Conservation (phyloP, 495 filamentous ascomycete species). For the Talaromyces adpressus region DNA sequence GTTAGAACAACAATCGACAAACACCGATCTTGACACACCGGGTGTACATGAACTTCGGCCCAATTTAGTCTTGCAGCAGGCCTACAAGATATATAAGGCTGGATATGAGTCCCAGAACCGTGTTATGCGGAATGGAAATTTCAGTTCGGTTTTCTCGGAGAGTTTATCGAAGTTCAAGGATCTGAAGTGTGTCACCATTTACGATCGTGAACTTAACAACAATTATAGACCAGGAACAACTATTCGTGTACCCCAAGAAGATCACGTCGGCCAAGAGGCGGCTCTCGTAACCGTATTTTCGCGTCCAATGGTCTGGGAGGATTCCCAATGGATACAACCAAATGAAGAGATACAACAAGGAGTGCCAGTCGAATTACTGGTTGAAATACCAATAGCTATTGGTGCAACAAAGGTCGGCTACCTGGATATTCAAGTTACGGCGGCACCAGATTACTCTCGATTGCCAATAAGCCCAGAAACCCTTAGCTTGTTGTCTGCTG, state of each 20-base stretch:
- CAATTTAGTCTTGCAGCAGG: neutral
- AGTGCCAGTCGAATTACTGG: neutral
- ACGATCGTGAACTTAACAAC: neutral
- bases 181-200: neutral
- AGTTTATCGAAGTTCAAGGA: neutral
- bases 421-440: neutral
- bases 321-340: slow-evolving; percentile 1
- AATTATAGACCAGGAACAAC: neutral
- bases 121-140: neutral
- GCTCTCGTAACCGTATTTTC: slow-evolving; percentile 1
- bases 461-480: neutral
- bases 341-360: neutral
- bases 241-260: neutral
- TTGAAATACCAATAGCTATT: slow-evolving; percentile 3
- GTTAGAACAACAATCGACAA: neutral
- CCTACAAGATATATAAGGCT: neutral
- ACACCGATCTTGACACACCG: neutral
- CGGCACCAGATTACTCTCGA: neutral
- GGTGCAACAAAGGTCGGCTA: neutral
- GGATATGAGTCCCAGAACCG: neutral
- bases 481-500: neutral
- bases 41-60: neutral
- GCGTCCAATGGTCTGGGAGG: slow-evolving; percentile 1
- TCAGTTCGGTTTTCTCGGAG: neutral
- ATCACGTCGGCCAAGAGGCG: neutral